Evolutionary conservation across 2,329 filamentous ascomycete species (phyloP), one percentile per base, ranked within the genome.

Genomic region (Blumeria graminis): DNA sequence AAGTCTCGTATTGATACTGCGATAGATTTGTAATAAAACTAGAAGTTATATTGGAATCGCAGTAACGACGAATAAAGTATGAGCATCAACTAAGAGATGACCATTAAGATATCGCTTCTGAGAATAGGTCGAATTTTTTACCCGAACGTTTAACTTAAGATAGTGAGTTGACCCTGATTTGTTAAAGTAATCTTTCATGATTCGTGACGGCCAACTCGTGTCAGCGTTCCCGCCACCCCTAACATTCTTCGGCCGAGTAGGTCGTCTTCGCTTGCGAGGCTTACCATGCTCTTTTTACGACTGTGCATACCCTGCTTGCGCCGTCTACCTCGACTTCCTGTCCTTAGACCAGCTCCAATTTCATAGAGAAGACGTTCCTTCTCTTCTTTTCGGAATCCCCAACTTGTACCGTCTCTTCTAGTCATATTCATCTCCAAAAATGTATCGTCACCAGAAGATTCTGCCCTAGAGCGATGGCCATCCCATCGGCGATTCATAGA

Each of bases 341-440:
- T 46, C 6, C 10, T 16, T n/a, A 9, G 1, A 38, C 14, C 38
- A 28, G 16, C n/a, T 38, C 22, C 18, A 6, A 53, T 16, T 41
- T 64, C 62, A 46, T 56, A 61, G 10, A 65, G 32, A 51, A 65
- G 59, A n/a, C 56, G 60, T 55, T 66, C 68, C 38, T 53, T 57
- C 46, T 60, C 51, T 58, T 64, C 60, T 52, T 57, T 58, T 58
- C 65, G 61, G 28, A 41, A 55, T 54, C 61, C 59, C n/a, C 59
- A 56, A 2, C 33, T 18, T 51, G 74, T 22, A 18, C 22, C 34
- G 1, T 41, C 35, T 39, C 22, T 39, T 1, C 33, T 46, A 33
- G 39, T 76, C 72, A 82, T 77, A 62, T 76, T 80, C 72, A 94
- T 94, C 68, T 94, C 89, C 9, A 95, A 68, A 3, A 86, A 85